These are phyloP conservation scores for Mortierella antarctica DNA, from an alignment of 192 early-diverging fungal species.

Conservation along the genomic window DNA sequence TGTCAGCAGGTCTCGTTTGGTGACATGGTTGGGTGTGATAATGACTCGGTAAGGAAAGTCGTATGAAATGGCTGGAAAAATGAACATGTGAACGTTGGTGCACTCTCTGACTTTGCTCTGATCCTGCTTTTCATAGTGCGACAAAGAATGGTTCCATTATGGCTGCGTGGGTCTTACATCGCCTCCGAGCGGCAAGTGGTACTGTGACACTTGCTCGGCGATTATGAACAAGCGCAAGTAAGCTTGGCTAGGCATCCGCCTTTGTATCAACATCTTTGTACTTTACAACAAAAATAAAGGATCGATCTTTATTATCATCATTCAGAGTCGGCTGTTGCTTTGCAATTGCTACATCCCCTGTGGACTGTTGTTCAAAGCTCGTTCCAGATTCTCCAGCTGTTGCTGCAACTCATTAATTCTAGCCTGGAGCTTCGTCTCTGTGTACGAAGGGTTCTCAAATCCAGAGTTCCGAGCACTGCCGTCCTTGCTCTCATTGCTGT, in stretches of 20 bases:
- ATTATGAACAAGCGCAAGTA: conserved; percentile 66
- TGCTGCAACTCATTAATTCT: conserved; percentile 40
- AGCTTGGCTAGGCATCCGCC: not conserved
- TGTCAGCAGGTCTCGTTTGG: conserved; percentile 96
- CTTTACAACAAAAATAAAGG: not conserved
- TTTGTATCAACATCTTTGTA: too few species aligned
- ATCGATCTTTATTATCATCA: not conserved
- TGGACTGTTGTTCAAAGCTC: conserved; percentile 8
- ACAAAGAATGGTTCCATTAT: conserved; percentile 99
- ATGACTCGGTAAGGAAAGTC: conserved; percentile 62
- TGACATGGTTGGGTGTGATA: conserved; percentile 97
- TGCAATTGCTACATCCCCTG: conserved; percentile 7
- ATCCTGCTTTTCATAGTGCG: conserved; percentile 69
- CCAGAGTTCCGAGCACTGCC: too few species aligned
- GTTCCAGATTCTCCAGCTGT: conserved; percentile 34
- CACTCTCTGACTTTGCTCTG: not conserved
- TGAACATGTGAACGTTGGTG: not conserved
- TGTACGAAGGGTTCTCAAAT: conserved; percentile 4
- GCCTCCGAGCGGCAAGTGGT: conserved; percentile 95
- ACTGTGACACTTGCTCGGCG: conserved; percentile 82
- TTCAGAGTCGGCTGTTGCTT: not conserved
- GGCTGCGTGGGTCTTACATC: conserved; percentile 89
- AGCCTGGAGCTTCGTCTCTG: conserved; percentile 31
- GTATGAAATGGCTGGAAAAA: not conserved
- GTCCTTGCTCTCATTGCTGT: not conserved